A percentile compares a stretch with the other conserved stretches of the same genome.
phyloP scores from a whole-genome alignment of 2,329 filamentous ascomycete genomes.

The Sclerotinia borealis region DNA sequence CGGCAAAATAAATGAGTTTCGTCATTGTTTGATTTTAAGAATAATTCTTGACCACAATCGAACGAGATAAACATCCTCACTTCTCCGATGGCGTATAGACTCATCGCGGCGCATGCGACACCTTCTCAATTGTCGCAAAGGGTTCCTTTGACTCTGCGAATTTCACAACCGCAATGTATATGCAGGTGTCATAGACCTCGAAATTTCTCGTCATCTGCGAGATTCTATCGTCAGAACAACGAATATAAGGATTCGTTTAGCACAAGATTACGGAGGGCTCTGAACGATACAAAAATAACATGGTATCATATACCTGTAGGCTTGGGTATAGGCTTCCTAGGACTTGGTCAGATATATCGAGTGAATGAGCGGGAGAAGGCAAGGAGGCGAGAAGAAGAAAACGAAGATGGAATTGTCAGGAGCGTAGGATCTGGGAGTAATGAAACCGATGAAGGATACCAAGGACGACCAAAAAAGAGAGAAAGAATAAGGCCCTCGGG shows the following conservation, averaged over 20 bases:
- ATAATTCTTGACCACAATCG: background rate
- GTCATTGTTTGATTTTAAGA: constrained; percentile 3
- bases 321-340: constrained; percentile 62
- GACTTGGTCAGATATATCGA: constrained; percentile 58
- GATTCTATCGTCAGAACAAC: constrained; percentile 20
- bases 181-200: constrained; percentile 22
- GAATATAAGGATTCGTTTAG: constrained; percentile 31
- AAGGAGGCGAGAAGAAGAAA: constrained; percentile 33
- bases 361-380: constrained; percentile 46
- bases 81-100: constrained; percentile 2
- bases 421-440: constrained; percentile 26
- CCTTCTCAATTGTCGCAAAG: background rate
- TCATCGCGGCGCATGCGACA: background rate
- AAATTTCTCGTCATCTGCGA: constrained; percentile 27
- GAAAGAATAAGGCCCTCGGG: constrained; percentile 59
- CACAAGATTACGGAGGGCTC: constrained; percentile 48
- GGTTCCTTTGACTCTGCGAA: background rate
- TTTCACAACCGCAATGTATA: constrained; percentile 16
- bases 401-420: constrained; percentile 32
- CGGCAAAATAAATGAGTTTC: constrained; percentile 10
- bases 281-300: constrained; percentile 58
- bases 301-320: constrained; percentile 69
- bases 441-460: constrained; percentile 37
- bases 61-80: background rate
- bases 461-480: constrained; percentile 40